Base-by-base conservation (phyloP, 2,329 filamentous ascomycete species). In the Cryphonectria japonica region DNA sequence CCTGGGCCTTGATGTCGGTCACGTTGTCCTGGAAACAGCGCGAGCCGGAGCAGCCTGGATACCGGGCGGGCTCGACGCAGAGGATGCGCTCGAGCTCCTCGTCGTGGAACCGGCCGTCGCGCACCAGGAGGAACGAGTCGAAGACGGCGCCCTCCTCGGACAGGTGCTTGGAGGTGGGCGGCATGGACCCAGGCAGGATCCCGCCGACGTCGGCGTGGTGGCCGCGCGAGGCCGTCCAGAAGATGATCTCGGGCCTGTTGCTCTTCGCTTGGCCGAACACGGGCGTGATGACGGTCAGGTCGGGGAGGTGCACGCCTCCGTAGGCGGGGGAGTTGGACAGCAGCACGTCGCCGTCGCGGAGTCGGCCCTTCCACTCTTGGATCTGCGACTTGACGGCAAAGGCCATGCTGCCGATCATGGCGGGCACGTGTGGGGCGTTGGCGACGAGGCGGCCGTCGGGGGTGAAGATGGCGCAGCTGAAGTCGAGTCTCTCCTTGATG, bases 141-240 rank as follows among this genome's bases (percentile, higher is more conserved):
- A 83, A 80, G 4, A 78, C 79, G 26, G 81, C 78, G 11, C 83
- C 83, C 69, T 85, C 83, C 71, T 85, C 80, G 79, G 80, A 84
- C 7, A 84, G 73, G 71, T 80, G 77, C 13, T 75, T 81, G 5
- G 78, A 80, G 39, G 81, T 79, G 7, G 82, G 80, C 70, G 80
- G 80, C 82, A 84, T 83, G 2, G 79, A 80, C 1, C 79, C 79
- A 8, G 68, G 68, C 14, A 61, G 68, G 16, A 69, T 69, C 0
- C 68, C 68, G 22, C 68, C 68, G 26, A 68, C 66, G 57, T 81
- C 80, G 6, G 79, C 78, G 68, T 82, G 82, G 68, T 82, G 79
- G 29, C 80, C 80, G 13, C 82, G 75, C 16, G 77, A 79, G 0
- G 81, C 81, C 8, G 79, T 77, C 59, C 80, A 83, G 70, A 82